A percentile compares a stretch with the other conserved stretches of the same genome.
Conservation (phyloP, 345 rosid genomes). For the Psidium friedrichsthalianum region DNA sequence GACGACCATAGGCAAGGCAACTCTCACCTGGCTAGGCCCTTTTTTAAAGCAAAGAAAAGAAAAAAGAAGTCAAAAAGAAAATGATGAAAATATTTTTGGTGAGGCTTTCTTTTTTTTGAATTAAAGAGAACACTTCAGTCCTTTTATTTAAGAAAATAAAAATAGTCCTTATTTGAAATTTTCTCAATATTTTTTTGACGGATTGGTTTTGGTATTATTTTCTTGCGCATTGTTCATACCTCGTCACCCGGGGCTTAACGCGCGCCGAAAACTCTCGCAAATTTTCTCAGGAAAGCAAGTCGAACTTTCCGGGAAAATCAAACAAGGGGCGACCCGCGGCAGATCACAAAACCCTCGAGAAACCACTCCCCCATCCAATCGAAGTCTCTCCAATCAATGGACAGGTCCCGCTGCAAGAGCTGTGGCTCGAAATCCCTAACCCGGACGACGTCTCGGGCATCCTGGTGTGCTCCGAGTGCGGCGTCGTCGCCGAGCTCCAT, state of each 20-base stretch:
- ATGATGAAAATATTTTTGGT: too few relatives aligned
- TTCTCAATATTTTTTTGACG: too few relatives aligned
- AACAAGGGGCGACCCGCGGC: background rate
- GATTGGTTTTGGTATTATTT: too few relatives aligned
- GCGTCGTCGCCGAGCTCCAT: constrained; percentile 24
- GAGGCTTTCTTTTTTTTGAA: too few relatives aligned
- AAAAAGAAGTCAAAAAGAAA: too few relatives aligned
- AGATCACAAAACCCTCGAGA: background rate
- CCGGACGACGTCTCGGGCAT: constrained; percentile 38
- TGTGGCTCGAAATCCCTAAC: constrained; percentile 32
- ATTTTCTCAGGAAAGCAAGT: background rate
- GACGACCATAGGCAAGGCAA: too few relatives aligned
- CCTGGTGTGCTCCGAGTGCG: constrained; percentile 38
- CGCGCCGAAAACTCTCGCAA: background rate
- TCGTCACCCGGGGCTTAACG: background rate
- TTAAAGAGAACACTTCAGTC: too few relatives aligned
- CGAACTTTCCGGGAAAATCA: background rate
- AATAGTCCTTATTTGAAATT: too few relatives aligned
- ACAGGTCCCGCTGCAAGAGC: constrained; percentile 19
- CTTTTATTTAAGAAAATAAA: too few relatives aligned
- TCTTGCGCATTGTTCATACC: background rate
- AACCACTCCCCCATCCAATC: background rate
- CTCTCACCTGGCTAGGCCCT: too few relatives aligned
- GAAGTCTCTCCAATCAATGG: background rate
- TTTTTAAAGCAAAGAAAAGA: too few relatives aligned